A percentile compares a stretch with the other conserved stretches of the same genome.
Evolutionary conservation across 2,329 filamentous ascomycete species (phyloP).

Genomic region (Xenoacremonium recifei): DNA sequence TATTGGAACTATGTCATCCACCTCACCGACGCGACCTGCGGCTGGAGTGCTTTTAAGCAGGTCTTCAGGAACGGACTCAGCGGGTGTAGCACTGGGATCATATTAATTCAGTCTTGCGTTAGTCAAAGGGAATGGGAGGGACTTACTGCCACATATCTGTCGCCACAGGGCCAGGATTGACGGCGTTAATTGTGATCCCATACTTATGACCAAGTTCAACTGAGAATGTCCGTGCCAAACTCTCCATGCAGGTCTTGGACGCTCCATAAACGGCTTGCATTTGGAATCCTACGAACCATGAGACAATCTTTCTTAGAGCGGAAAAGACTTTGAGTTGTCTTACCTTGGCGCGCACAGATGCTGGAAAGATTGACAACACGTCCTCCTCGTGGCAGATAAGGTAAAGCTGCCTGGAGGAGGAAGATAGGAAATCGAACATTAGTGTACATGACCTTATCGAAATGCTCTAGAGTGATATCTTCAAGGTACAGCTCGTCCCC

Average conservation of each 20-base stretch:
- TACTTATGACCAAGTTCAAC: slow-evolving; percentile 22
- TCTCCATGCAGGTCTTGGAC: slow-evolving; percentile 4
- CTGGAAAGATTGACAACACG: slow-evolving; percentile 29
- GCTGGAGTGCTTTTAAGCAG: slow-evolving; percentile 7
- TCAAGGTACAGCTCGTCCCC: slow-evolving; percentile 4
- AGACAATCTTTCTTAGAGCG: not conserved
- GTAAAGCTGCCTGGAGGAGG: slow-evolving; percentile 25
- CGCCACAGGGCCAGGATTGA: slow-evolving; percentile 29
- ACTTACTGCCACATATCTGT: slow-evolving; percentile 13
- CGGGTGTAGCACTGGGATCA: not conserved
- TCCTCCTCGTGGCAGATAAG: slow-evolving; percentile 19
- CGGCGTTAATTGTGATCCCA: slow-evolving; percentile 27
- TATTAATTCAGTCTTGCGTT: not conserved
- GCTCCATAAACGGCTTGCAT: slow-evolving; percentile 4
- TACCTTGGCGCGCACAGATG: slow-evolving; percentile 22
- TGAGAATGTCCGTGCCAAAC: not conserved
- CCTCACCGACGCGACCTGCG: slow-evolving; percentile 19
- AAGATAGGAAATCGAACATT: slow-evolving; percentile 17
- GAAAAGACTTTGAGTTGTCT: slow-evolving; percentile 1
- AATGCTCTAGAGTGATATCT: slow-evolving; percentile 2
- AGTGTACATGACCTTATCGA: slow-evolving; percentile 1
- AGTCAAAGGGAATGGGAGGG: not conserved
- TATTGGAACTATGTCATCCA: slow-evolving; percentile 25
- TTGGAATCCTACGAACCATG: not conserved
- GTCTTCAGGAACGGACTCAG: not conserved